A percentile compares a stretch with the other conserved stretches of the same genome.
phyloP scores from a whole-genome alignment of 1,284 basidiomycete genomes.

The Vanrija pseudolonga region DNA sequence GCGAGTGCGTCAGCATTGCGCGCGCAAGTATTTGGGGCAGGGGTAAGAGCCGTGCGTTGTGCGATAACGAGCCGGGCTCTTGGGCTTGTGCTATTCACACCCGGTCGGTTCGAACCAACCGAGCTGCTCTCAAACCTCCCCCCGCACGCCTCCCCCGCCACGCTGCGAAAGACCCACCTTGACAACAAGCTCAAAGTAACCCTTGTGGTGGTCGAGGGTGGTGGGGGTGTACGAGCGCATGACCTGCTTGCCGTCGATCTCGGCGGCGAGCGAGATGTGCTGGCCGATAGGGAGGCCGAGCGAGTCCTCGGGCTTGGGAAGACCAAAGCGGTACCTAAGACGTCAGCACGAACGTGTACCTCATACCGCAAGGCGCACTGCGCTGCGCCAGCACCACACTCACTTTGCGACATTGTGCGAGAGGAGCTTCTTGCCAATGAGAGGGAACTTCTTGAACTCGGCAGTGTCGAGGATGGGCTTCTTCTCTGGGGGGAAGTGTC shows the following conservation, averaged over 20 bases:
- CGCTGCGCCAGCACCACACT: slow-evolving; percentile 32
- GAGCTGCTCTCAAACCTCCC: not conserved
- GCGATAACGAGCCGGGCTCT: no score
- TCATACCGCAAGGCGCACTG: no score
- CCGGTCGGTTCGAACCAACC: not conserved
- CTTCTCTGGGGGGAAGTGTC: no score
- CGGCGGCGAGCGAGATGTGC: slow-evolving; percentile 87
- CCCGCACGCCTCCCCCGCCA: not conserved
- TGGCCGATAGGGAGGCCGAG: slow-evolving; percentile 94
- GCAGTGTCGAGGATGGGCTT: slow-evolving; percentile 37
- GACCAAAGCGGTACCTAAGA: slow-evolving; percentile 79
- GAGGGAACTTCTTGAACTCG: slow-evolving; percentile 74
- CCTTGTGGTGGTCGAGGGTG: slow-evolving; percentile 83
- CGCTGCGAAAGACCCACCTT: slow-evolving; percentile 60
- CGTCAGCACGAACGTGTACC: not conserved
- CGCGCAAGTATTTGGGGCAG: not conserved
- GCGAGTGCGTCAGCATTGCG: not conserved
- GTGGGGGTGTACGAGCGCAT: slow-evolving; percentile 93
- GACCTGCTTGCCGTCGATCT: slow-evolving; percentile 85
- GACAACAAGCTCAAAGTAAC: slow-evolving; percentile 92
- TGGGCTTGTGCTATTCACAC: not conserved
- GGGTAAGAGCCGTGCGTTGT: no score
- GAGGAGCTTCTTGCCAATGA: slow-evolving; percentile 74
- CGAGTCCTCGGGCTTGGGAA: slow-evolving; percentile 67
- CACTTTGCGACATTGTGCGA: slow-evolving; percentile 95